phyloP scores from a whole-genome alignment of 2,329 filamentous ascomycete species.

The Ciborinia camelliae region DNA sequence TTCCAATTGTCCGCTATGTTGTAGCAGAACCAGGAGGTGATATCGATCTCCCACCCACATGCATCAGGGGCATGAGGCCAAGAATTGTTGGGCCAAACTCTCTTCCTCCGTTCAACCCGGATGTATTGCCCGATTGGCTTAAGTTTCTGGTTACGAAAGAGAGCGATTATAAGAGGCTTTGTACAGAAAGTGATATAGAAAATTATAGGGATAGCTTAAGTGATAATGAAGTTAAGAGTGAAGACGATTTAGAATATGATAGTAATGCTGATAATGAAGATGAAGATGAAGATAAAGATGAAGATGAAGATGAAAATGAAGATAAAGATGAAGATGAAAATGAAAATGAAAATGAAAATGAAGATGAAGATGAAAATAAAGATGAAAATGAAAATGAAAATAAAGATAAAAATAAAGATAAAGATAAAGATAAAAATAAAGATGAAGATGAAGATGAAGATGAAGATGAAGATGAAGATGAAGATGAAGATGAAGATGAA shows the following conservation, averaged over 20 bases:
- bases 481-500: too few species aligned
- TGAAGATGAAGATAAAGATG: neutral
- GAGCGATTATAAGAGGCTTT: too few species aligned
- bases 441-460: too few species aligned
- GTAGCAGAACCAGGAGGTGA: neutral
- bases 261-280: neutral
- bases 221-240: neutral
- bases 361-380: too few species aligned
- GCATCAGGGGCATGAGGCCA: neutral
- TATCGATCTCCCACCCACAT: neutral
- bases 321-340: neutral
- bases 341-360: too few species aligned
- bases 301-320: neutral
- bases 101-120: neutral
- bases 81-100: neutral
- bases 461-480: too few species aligned
- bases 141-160: neutral
- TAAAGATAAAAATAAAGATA: too few species aligned
- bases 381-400: too few species aligned
- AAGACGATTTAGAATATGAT: neutral
- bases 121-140: neutral
- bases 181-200: neutral
- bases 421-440: too few species aligned
- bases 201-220: neutral
- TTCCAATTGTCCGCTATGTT: neutral